Conservation (phyloP, 495 filamentous ascomycete genomes). For the Penicillium fimorum region DNA sequence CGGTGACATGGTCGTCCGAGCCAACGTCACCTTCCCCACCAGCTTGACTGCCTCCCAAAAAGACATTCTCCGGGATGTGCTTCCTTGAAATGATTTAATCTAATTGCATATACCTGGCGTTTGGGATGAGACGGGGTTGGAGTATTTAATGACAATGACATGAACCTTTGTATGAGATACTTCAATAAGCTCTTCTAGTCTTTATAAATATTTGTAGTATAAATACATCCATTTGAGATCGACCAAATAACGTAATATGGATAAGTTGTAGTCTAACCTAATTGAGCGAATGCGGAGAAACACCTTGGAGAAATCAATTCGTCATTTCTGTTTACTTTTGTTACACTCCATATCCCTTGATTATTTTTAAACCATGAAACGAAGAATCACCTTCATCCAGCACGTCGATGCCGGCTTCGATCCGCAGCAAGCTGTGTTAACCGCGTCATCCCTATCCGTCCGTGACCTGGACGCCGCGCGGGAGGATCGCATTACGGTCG, state of each 20-base stretch:
- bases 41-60: constrained; percentile 74
- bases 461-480: constrained; percentile 59
- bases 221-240: neutral
- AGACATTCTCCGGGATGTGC: constrained; percentile 69
- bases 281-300: constrained; percentile 28
- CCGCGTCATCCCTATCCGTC: constrained; percentile 48
- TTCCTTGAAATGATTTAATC: constrained; percentile 39
- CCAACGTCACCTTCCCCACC: constrained; percentile 87
- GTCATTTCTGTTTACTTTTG: constrained; percentile 4
- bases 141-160: constrained; percentile 19
- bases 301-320: constrained; percentile 16
- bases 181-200: neutral
- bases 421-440: constrained; percentile 56
- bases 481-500: constrained; percentile 77
- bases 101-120: constrained; percentile 36
- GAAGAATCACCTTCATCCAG: constrained; percentile 80
- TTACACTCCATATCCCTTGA: neutral
- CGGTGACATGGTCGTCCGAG: constrained; percentile 84
- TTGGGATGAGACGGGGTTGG: constrained; percentile 22
- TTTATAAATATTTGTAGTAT: neutral
- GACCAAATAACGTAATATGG: constrained; percentile 8
- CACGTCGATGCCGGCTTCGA: constrained; percentile 58
- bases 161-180: neutral
- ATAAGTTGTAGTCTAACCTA: constrained; percentile 18
- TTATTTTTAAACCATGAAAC: constrained; percentile 59